phyloP scores from a whole-genome alignment of 129 eudicot genomes.

The Ambrosia trifida region DNA sequence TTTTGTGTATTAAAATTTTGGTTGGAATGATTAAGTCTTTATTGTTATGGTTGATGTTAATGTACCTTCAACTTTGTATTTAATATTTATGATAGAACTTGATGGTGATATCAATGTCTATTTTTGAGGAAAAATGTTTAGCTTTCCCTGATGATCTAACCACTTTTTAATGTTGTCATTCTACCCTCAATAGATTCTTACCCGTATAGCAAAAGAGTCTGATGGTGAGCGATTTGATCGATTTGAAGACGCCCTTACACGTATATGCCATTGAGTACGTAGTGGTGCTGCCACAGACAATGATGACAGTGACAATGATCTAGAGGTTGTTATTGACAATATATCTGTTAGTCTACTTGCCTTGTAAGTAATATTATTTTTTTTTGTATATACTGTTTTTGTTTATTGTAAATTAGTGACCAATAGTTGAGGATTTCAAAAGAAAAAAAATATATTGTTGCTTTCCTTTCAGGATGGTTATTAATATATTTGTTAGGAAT shows the following conservation, averaged over 20 bases:
- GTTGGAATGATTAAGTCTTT: neutral
- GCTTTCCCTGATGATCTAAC: constrained; percentile 1
- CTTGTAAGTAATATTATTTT: constrained; percentile 44
- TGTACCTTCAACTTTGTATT: constrained; percentile 8
- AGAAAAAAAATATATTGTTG: neutral
- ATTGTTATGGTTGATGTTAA: constrained; percentile 1
- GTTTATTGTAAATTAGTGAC: neutral
- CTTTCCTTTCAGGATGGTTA: neutral
- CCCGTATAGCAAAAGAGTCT: too few relatives aligned
- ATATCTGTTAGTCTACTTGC: constrained; percentile 77
- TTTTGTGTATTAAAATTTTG: neutral
- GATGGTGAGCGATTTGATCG: too few relatives aligned
- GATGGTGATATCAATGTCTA: neutral
- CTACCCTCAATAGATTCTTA: too few relatives aligned
- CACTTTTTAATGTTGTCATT: neutral
- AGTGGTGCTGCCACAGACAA: too few relatives aligned
- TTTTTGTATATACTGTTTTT: neutral
- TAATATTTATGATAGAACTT: neutral
- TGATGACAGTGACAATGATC: too few relatives aligned
- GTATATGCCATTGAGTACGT: too few relatives aligned
- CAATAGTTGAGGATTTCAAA: neutral
- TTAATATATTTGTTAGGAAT: neutral
- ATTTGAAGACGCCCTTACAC: too few relatives aligned
- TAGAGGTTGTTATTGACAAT: neutral
- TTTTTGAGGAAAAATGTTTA: neutral